Evolutionary conservation across 768 basidiomycete species (phyloP).

Genomic region (Mycena capillaripes): DNA sequence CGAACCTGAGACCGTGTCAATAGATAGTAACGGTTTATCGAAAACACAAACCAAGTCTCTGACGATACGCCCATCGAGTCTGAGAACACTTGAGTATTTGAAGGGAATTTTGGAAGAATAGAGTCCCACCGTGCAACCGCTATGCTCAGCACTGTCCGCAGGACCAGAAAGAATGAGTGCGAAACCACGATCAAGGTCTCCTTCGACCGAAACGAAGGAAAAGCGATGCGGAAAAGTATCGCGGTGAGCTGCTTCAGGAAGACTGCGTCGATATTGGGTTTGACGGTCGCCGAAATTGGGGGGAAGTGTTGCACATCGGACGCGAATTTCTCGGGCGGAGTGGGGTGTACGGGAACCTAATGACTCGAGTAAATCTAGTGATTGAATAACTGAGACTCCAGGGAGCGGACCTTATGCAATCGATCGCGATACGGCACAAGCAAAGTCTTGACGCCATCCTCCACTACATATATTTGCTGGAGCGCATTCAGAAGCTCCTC

Average conservation of each 20-base stretch:
- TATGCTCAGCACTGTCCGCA: constrained; percentile 90
- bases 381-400: background rate
- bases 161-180: constrained; percentile 89
- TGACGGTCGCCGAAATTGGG: constrained; percentile 60
- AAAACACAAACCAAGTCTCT: constrained; percentile 75
- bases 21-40: background rate
- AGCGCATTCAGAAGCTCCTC: constrained; percentile 63
- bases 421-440: constrained; percentile 76
- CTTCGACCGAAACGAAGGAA: constrained; percentile 72
- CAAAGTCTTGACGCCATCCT: constrained; percentile 74
- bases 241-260: constrained; percentile 83
- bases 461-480: constrained; percentile 74
- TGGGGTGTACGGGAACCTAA: constrained; percentile 64
- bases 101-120: background rate
- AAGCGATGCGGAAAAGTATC: constrained; percentile 78
- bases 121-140: constrained; percentile 70
- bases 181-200: constrained; percentile 81
- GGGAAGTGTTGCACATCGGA: constrained; percentile 75
- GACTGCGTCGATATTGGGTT: constrained; percentile 76
- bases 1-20: constrained; percentile 62
- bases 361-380: background rate
- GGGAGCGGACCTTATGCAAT: constrained; percentile 68
- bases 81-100: constrained; percentile 25
- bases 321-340: constrained; percentile 61
- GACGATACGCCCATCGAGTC: constrained; percentile 91